Evolutionary conservation across 1,284 basidiomycete species (phyloP).

Genomic region (Rhodotorula glutinis): DNA sequence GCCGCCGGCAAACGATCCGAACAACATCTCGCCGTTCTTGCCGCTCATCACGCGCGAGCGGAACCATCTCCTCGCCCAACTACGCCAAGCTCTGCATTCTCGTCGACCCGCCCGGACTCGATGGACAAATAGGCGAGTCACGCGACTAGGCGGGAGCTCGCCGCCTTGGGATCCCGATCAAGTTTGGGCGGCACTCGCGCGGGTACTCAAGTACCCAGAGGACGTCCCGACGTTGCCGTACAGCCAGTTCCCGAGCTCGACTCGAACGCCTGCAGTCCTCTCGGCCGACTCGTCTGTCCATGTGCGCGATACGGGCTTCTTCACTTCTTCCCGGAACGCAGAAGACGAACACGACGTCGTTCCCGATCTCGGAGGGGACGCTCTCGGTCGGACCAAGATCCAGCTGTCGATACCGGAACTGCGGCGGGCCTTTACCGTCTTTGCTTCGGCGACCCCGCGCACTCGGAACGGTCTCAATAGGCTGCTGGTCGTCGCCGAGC

Average conservation of each 20-base stretch:
- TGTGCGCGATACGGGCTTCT: neutral
- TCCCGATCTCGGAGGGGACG: neutral
- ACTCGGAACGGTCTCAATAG: constrained; percentile 25
- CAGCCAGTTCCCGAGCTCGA: constrained; percentile 10
- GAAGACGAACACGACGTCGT: neutral
- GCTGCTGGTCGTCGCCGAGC: constrained; percentile 36
- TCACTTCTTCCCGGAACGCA: constrained; percentile 6
- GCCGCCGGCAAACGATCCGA: constrained; percentile 2
- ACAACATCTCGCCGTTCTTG: constrained; percentile 34
- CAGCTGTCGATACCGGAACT: constrained; percentile 26
- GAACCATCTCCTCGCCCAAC: constrained; percentile 19
- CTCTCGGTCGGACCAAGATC: constrained; percentile 10
- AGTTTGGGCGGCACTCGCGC: constrained; percentile 23
- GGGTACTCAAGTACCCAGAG: constrained; percentile 28
- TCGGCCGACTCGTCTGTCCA: neutral
- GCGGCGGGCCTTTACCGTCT: constrained; percentile 15
- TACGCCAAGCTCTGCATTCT: constrained; percentile 9
- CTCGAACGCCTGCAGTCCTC: constrained; percentile 2
- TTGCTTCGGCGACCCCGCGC: constrained; percentile 18
- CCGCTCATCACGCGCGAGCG: constrained; percentile 35
- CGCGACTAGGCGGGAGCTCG: neutral
- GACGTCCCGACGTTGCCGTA: constrained; percentile 22
- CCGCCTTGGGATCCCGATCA: constrained; percentile 9
- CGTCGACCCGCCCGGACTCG: neutral
- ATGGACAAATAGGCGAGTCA: neutral